phyloP scores from a whole-genome alignment of 2,329 filamentous ascomycete species.

The Colletotrichum sidae region DNA sequence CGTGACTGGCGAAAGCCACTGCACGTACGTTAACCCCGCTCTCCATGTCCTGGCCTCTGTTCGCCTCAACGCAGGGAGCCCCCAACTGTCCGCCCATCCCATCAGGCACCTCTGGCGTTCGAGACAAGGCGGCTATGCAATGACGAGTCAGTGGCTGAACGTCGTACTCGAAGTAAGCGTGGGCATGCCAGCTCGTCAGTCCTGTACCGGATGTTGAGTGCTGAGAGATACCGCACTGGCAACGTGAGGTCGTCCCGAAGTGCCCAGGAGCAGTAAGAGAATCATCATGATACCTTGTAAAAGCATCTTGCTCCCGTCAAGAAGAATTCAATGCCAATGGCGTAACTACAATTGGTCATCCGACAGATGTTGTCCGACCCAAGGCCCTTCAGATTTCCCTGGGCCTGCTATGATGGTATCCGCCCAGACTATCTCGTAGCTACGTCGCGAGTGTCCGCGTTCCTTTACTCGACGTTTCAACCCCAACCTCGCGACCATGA shows the following conservation, averaged over 20 bases:
- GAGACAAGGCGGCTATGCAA: conserved; percentile 18
- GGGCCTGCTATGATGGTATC: background rate
- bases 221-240: no score
- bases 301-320: no score
- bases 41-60: conserved; percentile 1
- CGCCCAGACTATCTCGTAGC: conserved; percentile 1
- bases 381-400: background rate
- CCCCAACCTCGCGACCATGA: conserved; percentile 23
- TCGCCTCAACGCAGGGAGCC: conserved; percentile 6
- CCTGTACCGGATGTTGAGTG: no score
- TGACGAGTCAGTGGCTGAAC: conserved; percentile 27
- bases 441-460: background rate
- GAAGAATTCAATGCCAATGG: no score
- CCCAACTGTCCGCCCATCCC: conserved; percentile 7
- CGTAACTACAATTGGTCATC: background rate
- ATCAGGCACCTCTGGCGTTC: conserved; percentile 24
- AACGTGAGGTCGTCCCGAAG: no score
- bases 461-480: conserved; percentile 23
- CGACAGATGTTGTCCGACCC: background rate
- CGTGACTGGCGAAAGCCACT: conserved; percentile 26
- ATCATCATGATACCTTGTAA: no score
- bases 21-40: conserved; percentile 20
- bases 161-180: background rate
- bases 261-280: no score
- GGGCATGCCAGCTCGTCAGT: no score